Base-by-base conservation (phyloP, 257 asterid species). In the Dorcoceras hygrometricum region DNA sequence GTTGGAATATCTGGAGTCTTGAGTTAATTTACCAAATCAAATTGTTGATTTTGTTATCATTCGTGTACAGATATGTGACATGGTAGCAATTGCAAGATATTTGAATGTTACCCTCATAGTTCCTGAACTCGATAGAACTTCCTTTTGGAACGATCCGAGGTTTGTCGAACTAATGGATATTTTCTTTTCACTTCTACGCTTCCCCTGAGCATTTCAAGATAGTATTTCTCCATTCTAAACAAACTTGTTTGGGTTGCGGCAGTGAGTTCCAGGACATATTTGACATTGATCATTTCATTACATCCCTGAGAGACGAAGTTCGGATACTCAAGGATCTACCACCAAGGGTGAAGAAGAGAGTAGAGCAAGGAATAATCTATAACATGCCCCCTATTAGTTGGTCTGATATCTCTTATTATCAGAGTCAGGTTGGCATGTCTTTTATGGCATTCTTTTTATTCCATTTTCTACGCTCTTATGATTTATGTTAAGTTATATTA, bases 61-160 rank as follows among this genome's bases (percentile, higher is more conserved):
- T 57, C 68, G 64, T 75, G 34, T 68, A 54, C 83, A 93, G 98
- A 89, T 93, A 72, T 93, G 98, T 68, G 98, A 93, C 78, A 90
- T 93, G 99, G 99, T 90, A 72, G 92, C 95, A 10, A 90, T 93
- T 65, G 99, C 99, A 18, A 86, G 99, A 76, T 73, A 88, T 80
- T 83, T 93, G 68, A 93, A 93, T 69, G 97, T 90, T 68, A 93
- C 99, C 4, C 82, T 93, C 75, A 68, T 93, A 54, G 99, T 93
- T 53, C 99, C 99, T 36, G 97, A 93, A 84, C 86, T 93, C n/a
- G 99, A 93, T 66, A 93, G 90, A 79, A 82, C 97, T 71, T 93
- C 99, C 16, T 93, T 93, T 63, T 93, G 99, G 99, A 89, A 88
- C 62, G 99, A 93, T 79, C 97, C 96, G 50, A 93, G 99, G 98